phyloP scores from a whole-genome alignment of 176 grass and related monocot genomes.

The Carex kokanica region DNA sequence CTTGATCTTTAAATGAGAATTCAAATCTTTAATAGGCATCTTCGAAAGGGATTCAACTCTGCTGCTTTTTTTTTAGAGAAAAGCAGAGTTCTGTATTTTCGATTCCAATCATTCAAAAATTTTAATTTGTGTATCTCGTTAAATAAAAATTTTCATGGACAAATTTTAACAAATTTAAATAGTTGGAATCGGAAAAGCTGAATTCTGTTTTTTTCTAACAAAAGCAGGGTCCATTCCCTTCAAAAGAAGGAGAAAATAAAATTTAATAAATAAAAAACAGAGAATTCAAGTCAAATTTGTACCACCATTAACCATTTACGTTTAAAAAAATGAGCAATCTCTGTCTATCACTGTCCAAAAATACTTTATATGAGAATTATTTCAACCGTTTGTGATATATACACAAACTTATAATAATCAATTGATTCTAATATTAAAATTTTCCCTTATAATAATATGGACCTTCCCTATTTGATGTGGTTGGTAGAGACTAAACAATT shows the following conservation, averaged over 20 bases:
- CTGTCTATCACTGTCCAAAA: not conserved
- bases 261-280: not conserved
- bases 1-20: not conserved
- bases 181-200: too few species aligned
- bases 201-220: too few species aligned
- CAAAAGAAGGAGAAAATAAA: too few species aligned
- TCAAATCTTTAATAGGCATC: too few species aligned
- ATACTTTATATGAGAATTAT: conserved; percentile 1
- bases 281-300: not conserved
- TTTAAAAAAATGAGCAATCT: not conserved
- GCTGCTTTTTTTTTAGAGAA: too few species aligned
- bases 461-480: not conserved
- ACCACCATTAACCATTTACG: not conserved
- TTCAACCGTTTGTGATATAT: not conserved
- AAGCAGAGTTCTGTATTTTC: too few species aligned
- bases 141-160: too few species aligned
- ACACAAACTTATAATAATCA: not conserved
- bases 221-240: too few species aligned
- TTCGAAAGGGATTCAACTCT: too few species aligned
- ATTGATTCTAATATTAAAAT: not conserved
- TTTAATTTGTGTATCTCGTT: too few species aligned
- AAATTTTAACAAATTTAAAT: too few species aligned
- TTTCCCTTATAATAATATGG: not conserved
- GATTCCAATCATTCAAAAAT: too few species aligned
- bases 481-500: not conserved